phyloP scores from a whole-genome alignment of 1,284 basidiomycete genomes.

The Malassezia equina region DNA sequence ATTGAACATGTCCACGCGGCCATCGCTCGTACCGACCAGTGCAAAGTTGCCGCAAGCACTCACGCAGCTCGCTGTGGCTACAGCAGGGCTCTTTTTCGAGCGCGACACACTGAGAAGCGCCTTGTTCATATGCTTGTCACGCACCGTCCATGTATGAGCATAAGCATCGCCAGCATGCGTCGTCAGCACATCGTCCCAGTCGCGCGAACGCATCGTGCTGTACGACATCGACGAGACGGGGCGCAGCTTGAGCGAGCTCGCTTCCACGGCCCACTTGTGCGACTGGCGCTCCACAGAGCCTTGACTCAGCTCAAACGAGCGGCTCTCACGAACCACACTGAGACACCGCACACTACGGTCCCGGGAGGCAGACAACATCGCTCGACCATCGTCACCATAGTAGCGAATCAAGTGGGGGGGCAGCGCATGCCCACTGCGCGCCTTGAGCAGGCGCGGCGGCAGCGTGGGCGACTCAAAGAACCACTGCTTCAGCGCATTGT shows the following conservation, averaged over 20 bases:
- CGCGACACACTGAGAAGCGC: slow-evolving; percentile 21
- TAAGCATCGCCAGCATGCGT: slow-evolving; percentile 60
- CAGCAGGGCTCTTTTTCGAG: slow-evolving; percentile 49
- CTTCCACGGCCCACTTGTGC: slow-evolving; percentile 64
- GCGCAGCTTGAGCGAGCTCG: slow-evolving; percentile 55
- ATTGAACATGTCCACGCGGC: slow-evolving; percentile 41
- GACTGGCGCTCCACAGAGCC: slow-evolving; percentile 70
- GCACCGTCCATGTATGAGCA: slow-evolving; percentile 34
- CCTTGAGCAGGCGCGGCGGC: slow-evolving; percentile 71
- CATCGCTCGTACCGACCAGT: slow-evolving; percentile 53
- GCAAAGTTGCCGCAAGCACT: slow-evolving; percentile 95
- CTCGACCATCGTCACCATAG: slow-evolving; percentile 92
- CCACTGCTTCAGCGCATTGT: slow-evolving; percentile 63
- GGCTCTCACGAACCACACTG: slow-evolving; percentile 61
- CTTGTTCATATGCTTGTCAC: slow-evolving; percentile 36
- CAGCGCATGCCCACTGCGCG: slow-evolving; percentile 77
- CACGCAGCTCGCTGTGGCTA: slow-evolving; percentile 53
- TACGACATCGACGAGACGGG: slow-evolving; percentile 67
- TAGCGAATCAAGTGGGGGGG: slow-evolving; percentile 87
- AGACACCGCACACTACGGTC: slow-evolving; percentile 82
- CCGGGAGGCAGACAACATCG: slow-evolving; percentile 56
- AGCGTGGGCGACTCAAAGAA: slow-evolving; percentile 65
- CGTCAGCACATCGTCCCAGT: slow-evolving; percentile 95
- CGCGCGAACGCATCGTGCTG: slow-evolving; percentile 71
- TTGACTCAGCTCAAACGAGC: slow-evolving; percentile 76